phyloP scores from a whole-genome alignment of 2,329 filamentous ascomycete genomes.

The Verticillium dahliae region DNA sequence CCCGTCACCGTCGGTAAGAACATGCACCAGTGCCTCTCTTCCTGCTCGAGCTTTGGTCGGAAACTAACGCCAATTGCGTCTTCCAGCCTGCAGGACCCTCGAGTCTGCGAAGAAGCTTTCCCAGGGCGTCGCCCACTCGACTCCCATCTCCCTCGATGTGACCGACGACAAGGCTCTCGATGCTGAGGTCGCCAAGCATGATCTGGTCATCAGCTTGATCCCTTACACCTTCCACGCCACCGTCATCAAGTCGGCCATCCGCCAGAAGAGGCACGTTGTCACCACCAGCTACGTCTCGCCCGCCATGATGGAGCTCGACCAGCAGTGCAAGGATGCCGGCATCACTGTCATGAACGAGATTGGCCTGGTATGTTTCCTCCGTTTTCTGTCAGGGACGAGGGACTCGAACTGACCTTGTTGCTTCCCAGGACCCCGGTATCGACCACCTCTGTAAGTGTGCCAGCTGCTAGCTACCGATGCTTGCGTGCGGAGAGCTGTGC shows the following conservation, averaged over 20 bases:
- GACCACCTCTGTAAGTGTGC: constrained; percentile 48
- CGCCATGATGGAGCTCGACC: constrained; percentile 84
- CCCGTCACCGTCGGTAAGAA: constrained; percentile 55
- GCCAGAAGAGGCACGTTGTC: constrained; percentile 91
- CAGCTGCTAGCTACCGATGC: too few relatives aligned
- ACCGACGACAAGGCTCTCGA: constrained; percentile 71
- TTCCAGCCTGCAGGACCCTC: constrained; percentile 72
- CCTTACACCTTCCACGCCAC: constrained; percentile 85
- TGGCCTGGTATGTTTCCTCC: constrained; percentile 41
- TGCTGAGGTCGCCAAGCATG: constrained; percentile 69
- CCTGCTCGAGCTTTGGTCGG: background rate
- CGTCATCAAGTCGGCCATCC: constrained; percentile 91
- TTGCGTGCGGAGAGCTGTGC: too few relatives aligned
- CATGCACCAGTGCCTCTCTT: background rate
- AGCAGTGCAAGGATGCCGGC: constrained; percentile 76
- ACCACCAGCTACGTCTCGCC: constrained; percentile 92
- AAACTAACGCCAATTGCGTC: background rate
- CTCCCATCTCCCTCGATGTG: constrained; percentile 79
- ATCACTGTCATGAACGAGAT: constrained; percentile 99
- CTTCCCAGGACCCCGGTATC: constrained; percentile 53
- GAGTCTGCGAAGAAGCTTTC: constrained; percentile 69
- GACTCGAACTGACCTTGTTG: constrained; percentile 16
- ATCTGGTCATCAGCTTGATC: constrained; percentile 76
- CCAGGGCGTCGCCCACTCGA: constrained; percentile 64
- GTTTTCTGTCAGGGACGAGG: constrained; percentile 3